Percentiles rank a stretch among this genome's conserved stretches.
These are phyloP conservation scores for Hirschfeldia incana DNA, from an alignment of 345 rosid genomes.

Conservation along the genomic window DNA sequence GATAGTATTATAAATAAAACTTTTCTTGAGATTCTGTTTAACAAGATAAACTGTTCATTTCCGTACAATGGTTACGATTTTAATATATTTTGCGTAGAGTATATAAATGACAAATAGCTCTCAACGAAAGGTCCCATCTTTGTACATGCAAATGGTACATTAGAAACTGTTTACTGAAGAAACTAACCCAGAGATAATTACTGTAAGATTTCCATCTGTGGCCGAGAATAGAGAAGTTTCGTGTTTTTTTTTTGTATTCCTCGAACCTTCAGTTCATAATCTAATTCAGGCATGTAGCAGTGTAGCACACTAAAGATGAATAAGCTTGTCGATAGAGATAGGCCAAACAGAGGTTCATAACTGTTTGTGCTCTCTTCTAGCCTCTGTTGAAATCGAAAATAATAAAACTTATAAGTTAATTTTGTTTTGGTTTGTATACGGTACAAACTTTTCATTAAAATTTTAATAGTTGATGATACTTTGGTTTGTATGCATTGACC, in stretches of 20 bases:
- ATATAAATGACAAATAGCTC: not conserved
- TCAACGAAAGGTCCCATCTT: constrained; percentile 31
- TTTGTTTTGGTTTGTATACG: not conserved
- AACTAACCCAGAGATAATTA: not conserved
- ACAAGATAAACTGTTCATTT: constrained; percentile 10
- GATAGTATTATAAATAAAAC: not conserved
- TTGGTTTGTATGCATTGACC: not conserved
- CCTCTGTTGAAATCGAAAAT: not conserved
- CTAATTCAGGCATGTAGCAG: not conserved
- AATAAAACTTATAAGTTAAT: not conserved
- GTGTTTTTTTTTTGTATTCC: not conserved
- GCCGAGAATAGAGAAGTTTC: not conserved
- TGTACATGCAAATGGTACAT: constrained; percentile 23
- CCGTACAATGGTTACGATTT: not conserved
- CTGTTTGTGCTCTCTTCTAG: too few relatives aligned
- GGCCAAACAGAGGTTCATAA: not conserved
- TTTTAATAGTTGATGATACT: not conserved
- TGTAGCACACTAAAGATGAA: not conserved
- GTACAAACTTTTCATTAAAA: not conserved
- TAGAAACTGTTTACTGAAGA: not conserved
- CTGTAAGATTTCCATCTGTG: not conserved
- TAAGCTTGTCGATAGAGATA: not conserved
- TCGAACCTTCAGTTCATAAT: not conserved
- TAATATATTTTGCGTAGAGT: not conserved
- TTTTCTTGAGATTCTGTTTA: constrained; percentile 16